Base-by-base conservation (phyloP, 2,329 filamentous ascomycete species). In the Beauveria brongniartii region DNA sequence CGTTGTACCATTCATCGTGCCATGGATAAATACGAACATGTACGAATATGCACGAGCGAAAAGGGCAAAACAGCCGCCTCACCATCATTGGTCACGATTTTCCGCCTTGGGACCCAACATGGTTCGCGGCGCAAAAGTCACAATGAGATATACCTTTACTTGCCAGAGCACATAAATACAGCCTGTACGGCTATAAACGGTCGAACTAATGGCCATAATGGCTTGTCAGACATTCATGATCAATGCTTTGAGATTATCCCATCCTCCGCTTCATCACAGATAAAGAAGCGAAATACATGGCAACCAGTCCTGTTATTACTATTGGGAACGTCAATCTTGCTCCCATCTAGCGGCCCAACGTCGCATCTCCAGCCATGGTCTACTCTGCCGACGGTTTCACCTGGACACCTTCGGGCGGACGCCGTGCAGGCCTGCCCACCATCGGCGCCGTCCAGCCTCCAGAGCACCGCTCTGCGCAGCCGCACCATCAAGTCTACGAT, bases 401-500 rank as follows among this genome's bases (percentile, higher is more conserved):
- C 24, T 48, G 46, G 46, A 48, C 46, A 48, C 47, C 47, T 10
- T 50, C 18, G 7, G 47, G 14, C 26, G 47, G 47, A 16, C 47
- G 47, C 47, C 47, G 47, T 30, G 20, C 28, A 30, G 47, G 47
- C 9, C 47, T 34, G 24, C 47, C 47, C 14, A 50, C 26, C 7
- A 50, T 50, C 9, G 47, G 47, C 5, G 47, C 8, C 47, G 47
- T 50, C 24, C 47, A 20, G 26, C 47, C 47, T 30, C 26, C 26
- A 20, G 18, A 30, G 12, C 18, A 30, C 47, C n/a, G n/a, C 26
- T 34, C 26, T 30, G 9, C 26, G 16, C 47, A 50, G 47, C 47
- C 47, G 16, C 14, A n/a, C 24, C 1, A 10, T 8, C 16, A 50
- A 10, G 47, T 50, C 24, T 16, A 61, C 48, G 65, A 68, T 41